phyloP scores from a whole-genome alignment of 352 stramenopile species.

The Globisporangium ultimum region DNA sequence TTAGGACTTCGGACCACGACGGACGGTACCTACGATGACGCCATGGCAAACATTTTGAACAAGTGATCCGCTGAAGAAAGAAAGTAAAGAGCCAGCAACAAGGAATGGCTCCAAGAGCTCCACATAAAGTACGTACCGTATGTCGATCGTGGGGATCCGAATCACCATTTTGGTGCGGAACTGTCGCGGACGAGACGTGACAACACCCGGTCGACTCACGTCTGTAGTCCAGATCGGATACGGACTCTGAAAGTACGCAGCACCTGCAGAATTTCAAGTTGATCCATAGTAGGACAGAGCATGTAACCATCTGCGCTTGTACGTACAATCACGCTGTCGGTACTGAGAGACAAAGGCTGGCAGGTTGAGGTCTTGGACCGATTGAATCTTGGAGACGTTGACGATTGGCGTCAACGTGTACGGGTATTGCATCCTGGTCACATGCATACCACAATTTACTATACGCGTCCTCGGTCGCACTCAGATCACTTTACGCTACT shows the following conservation, averaged over 20 bases:
- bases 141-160: constrained; percentile 27
- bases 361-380: constrained; percentile 33
- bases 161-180: constrained; percentile 45
- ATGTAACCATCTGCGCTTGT: not conserved
- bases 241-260: constrained; percentile 30
- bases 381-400: constrained; percentile 35
- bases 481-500: too few species aligned
- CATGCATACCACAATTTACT: not conserved
- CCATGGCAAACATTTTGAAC: too few species aligned
- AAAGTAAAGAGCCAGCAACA: not conserved
- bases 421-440: constrained; percentile 28
- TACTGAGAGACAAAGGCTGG: constrained; percentile 32
- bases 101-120: not conserved
- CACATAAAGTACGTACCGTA: constrained; percentile 18
- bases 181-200: constrained; percentile 8
- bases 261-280: constrained; percentile 15
- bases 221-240: constrained; percentile 44
- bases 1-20: constrained; percentile 56
- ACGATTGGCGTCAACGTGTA: constrained; percentile 34
- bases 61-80: not conserved
- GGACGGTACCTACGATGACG: constrained; percentile 38
- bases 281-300: too few species aligned
- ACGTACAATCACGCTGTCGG: constrained; percentile 48
- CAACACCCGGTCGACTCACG: constrained; percentile 3
- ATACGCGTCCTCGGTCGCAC: too few species aligned